A percentile compares a stretch with the other conserved stretches of the same genome.
These are phyloP conservation scores for Trifolium dubium DNA, from an alignment of 306 rosid genomes.

Conservation along the genomic window DNA sequence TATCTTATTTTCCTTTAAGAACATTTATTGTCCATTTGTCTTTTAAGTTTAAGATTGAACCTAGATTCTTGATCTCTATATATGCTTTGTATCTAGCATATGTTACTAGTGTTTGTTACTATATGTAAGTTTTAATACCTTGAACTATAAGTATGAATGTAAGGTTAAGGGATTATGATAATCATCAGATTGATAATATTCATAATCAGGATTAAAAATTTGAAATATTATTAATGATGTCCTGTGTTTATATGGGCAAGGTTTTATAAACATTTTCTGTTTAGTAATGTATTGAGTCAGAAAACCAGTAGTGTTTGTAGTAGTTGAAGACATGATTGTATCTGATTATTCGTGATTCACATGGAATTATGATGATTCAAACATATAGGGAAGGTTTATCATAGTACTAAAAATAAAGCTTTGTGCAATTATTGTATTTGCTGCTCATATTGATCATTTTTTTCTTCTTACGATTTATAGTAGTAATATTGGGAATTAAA, in stretches of 20 bases:
- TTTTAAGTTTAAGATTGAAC: background rate
- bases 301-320: background rate
- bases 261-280: background rate
- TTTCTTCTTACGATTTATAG: background rate
- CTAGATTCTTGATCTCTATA: background rate
- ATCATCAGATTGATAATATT: background rate
- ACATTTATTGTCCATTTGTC: background rate
- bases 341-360: constrained; percentile 10
- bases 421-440: too few relatives aligned
- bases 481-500: background rate
- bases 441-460: background rate
- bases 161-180: background rate
- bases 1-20: background rate
- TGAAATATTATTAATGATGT: background rate
- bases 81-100: background rate
- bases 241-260: background rate
- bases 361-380: too few relatives aligned
- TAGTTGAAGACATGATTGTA: background rate
- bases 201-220: background rate
- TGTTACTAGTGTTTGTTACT: too few relatives aligned
- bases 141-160: background rate
- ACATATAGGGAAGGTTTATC: too few relatives aligned
- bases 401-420: too few relatives aligned
- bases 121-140: too few relatives aligned
- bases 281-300: background rate